Conservation (phyloP, 345 rosid species). For the Alliaria petiolata region DNA sequence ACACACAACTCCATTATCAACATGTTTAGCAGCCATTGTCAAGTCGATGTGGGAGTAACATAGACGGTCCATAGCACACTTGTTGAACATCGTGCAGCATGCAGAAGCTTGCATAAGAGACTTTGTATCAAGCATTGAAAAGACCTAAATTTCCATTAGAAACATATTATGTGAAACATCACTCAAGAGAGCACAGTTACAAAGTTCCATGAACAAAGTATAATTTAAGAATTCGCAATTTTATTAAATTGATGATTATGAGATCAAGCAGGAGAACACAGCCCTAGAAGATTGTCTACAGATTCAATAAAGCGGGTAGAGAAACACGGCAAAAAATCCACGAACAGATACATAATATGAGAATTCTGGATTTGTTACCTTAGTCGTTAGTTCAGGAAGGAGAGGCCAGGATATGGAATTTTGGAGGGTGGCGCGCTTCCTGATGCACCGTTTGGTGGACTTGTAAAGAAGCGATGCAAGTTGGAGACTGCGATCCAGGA, state of each 20-base stretch:
- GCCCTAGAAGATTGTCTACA: not conserved
- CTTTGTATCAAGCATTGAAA: constrained; percentile 85
- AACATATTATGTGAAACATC: not conserved
- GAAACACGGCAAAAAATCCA: not conserved
- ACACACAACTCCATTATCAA: constrained; percentile 78
- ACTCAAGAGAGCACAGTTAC: not conserved
- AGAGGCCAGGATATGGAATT: constrained; percentile 71
- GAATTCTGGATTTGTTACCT: constrained; percentile 35
- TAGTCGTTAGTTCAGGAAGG: constrained; percentile 78
- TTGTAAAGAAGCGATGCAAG: constrained; percentile 57
- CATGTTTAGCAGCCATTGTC: constrained; percentile 65
- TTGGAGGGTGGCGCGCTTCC: constrained; percentile 66
- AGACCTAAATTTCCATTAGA: constrained; percentile 43
- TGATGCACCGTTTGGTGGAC: constrained; percentile 57
- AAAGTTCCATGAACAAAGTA: not conserved
- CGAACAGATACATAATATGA: not conserved
- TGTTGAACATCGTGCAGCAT: constrained; percentile 75
- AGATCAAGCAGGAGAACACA: not conserved
- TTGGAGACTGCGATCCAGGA: constrained; percentile 68
- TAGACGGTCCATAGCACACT: constrained; percentile 82
- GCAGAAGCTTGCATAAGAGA: constrained; percentile 81
- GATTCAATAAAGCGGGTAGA: not conserved
- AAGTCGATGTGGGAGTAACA: constrained; percentile 82
- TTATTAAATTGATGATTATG: not conserved
- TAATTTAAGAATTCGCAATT: not conserved